Evolutionary conservation across 768 basidiomycete genomes (phyloP).

Genomic region (Serpula lacrymans): DNA sequence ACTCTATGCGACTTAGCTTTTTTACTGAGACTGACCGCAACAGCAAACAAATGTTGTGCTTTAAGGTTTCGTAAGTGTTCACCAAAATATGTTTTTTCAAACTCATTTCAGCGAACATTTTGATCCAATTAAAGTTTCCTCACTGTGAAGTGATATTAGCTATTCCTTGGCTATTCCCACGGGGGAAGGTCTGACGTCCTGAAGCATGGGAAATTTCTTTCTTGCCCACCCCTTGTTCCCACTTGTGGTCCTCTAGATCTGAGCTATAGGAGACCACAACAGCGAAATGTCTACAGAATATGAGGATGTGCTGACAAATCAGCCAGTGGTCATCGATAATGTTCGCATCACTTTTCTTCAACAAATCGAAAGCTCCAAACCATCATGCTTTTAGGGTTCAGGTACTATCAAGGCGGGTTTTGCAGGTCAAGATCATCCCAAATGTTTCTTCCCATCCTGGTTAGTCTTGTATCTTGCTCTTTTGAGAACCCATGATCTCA

Average conservation of each 20-base stretch:
- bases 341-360: conserved; percentile 43
- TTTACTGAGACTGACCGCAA: too few relatives aligned
- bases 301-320: conserved; percentile 94
- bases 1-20: too few relatives aligned
- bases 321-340: conserved; percentile 99
- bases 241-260: neutral
- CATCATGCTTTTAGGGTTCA: conserved; percentile 67
- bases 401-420: conserved; percentile 99
- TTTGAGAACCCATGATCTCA: conserved; percentile 20
- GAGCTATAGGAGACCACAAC: neutral
- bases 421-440: conserved; percentile 97
- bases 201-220: too few relatives aligned
- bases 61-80: too few relatives aligned
- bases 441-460: conserved; percentile 99
- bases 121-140: too few relatives aligned
- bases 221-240: neutral
- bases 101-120: too few relatives aligned
- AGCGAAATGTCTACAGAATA: conserved; percentile 82
- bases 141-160: too few relatives aligned
- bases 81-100: too few relatives aligned
- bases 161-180: too few relatives aligned
- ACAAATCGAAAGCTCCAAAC: conserved; percentile 24
- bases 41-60: too few relatives aligned
- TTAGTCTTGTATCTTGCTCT: conserved; percentile 46
- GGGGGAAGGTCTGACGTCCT: too few relatives aligned